Conservation (phyloP, 345 rosid genomes). For the Trapa bicornis region DNA sequence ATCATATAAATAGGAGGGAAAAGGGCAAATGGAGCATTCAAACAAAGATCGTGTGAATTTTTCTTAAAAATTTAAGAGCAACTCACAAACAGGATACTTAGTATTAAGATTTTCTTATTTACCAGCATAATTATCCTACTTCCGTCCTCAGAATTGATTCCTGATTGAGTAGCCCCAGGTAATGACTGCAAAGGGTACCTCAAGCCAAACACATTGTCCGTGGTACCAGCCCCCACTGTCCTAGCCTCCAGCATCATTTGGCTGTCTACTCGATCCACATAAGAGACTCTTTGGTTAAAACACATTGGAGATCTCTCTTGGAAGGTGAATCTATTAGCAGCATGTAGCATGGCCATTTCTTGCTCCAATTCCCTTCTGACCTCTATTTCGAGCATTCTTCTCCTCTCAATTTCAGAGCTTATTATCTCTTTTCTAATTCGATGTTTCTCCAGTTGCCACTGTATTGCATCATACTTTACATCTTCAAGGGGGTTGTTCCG, state of each 20-base stretch:
- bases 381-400: constrained; percentile 14
- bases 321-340: constrained; percentile 5
- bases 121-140: constrained; percentile 35
- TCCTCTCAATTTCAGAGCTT: constrained; percentile 5
- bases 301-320: constrained; percentile 17
- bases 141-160: constrained; percentile 12
- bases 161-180: constrained; percentile 1
- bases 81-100: not conserved
- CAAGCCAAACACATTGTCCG: not conserved
- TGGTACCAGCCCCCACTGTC: not conserved
- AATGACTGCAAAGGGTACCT: constrained; percentile 2
- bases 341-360: constrained; percentile 8
- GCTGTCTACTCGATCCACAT: constrained; percentile 6
- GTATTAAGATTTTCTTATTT: constrained; percentile 6
- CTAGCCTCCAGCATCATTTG: constrained; percentile 4
- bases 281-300: constrained; percentile 14
- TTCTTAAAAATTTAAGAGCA: not conserved
- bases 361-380: constrained; percentile 21
- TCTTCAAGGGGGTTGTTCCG: not conserved
- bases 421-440: constrained; percentile 16
- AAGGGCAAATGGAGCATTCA: too few relatives aligned
- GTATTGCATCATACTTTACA: constrained; percentile 6
- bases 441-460: constrained; percentile 15
- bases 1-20: too few relatives aligned
- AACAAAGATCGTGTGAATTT: not conserved